These are phyloP conservation scores for Chalciporus sp. DNA, from an alignment of 1,284 basidiomycete genomes.

Conservation along the genomic window DNA sequence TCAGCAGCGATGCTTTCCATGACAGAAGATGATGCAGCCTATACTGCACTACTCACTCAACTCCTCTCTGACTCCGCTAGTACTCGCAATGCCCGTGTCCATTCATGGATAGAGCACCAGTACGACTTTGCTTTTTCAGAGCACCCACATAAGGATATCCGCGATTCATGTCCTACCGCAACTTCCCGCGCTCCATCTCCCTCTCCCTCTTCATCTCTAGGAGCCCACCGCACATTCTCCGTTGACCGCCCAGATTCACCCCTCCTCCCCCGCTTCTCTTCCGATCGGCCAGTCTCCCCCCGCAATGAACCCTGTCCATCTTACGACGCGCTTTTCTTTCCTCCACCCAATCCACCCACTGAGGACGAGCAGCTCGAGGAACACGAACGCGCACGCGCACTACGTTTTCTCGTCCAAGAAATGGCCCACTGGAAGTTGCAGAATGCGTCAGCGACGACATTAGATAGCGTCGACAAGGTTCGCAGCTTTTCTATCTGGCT, in stretches of 20 bases:
- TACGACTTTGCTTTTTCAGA: constrained; percentile 37
- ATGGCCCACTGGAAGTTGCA: constrained; percentile 31
- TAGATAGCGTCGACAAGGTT: constrained; percentile 27
- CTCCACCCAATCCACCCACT: background rate
- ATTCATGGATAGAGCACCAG: constrained; percentile 38
- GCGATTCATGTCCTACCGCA: background rate
- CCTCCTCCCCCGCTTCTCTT: constrained; percentile 30
- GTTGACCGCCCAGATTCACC: constrained; percentile 34
- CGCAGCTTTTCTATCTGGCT: background rate
- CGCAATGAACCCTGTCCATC: constrained; percentile 24
- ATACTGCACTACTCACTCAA: constrained; percentile 31
- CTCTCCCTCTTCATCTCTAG: constrained; percentile 35
- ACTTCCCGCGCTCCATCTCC: constrained; percentile 29
- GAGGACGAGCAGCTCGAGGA: constrained; percentile 27
- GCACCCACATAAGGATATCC: constrained; percentile 1
- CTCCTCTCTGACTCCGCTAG: constrained; percentile 27
- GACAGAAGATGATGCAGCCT: constrained; percentile 34
- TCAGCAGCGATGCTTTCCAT: constrained; percentile 22
- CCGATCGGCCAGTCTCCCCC: constrained; percentile 25
- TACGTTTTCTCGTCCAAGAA: constrained; percentile 37
- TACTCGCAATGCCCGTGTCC: constrained; percentile 31
- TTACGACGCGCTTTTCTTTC: constrained; percentile 36
- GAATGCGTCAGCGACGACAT: background rate
- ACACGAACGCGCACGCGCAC: constrained; percentile 31
- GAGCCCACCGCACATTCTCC: constrained; percentile 23